Evolutionary conservation across 345 rosid species (phyloP).

Genomic region (Tarenaya hassleriana): DNA sequence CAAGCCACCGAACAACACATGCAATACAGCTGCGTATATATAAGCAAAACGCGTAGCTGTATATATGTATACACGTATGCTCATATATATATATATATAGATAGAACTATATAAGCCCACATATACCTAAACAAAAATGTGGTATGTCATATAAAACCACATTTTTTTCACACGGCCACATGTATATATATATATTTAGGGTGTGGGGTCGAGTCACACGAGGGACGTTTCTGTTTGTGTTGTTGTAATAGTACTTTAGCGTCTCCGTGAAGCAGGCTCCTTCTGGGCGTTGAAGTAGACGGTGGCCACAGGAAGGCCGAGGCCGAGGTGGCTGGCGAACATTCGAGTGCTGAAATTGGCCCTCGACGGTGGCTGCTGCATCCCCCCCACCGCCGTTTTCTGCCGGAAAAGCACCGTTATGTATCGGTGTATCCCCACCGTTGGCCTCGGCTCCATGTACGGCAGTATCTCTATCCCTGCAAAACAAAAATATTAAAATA

Average conservation of each 20-base stretch:
- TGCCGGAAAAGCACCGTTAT: constrained; percentile 67
- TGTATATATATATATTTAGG: no score
- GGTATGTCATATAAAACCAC: no score
- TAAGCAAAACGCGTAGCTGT: no score
- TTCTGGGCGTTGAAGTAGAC: constrained; percentile 86
- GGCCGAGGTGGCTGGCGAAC: constrained; percentile 48
- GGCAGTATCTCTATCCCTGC: constrained; percentile 67
- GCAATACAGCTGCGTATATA: no score
- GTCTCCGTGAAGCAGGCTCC: constrained; percentile 68
- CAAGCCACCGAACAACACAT: no score
- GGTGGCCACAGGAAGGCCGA: constrained; percentile 75
- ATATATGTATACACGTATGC: no score
- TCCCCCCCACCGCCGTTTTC: constrained; percentile 41
- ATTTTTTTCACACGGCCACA: no score
- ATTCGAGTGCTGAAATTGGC: constrained; percentile 70
- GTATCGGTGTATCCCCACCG: constrained; percentile 82
- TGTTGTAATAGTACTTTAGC: constrained; percentile 22
- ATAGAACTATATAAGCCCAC: no score
- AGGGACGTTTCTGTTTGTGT: no score
- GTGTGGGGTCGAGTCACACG: no score
- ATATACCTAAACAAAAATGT: no score
- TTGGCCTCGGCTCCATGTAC: constrained; percentile 66
- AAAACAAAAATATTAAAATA: neutral
- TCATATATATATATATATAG: no score
- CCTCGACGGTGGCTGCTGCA: constrained; percentile 52